These are phyloP conservation scores for Candida koratica DNA, from an alignment of 805 yeast species.

Conservation along the genomic window DNA sequence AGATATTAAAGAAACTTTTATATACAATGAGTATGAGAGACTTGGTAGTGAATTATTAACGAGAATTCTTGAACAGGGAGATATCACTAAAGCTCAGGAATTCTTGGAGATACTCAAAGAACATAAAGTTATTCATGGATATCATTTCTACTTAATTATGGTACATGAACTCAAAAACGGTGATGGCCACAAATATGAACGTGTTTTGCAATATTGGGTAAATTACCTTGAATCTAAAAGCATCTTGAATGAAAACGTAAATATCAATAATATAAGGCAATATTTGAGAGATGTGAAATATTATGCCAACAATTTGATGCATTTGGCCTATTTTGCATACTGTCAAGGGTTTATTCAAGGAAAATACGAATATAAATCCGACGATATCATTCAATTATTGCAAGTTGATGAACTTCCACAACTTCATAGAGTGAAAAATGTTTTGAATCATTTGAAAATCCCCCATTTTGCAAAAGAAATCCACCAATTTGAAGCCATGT, in stretches of 20 bases:
- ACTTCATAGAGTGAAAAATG: constrained; percentile 2
- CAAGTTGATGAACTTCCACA: constrained; percentile 5
- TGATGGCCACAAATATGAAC: constrained; percentile 17
- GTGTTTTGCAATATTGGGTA: constrained; percentile 33
- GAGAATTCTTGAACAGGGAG: constrained; percentile 11
- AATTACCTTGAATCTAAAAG: constrained; percentile 24
- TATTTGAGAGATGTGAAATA: constrained; percentile 2
- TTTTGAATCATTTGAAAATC: constrained; percentile 7
- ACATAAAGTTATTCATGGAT: constrained; percentile 31
- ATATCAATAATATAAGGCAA: neutral
- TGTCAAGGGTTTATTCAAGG: constrained; percentile 27
- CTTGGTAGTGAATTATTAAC: constrained; percentile 15
- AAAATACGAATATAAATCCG: constrained; percentile 19
- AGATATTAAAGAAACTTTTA: constrained; percentile 23
- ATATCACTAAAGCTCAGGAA: constrained; percentile 12
- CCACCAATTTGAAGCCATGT: constrained; percentile 8
- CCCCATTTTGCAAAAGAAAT: constrained; percentile 6
- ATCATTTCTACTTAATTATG: constrained; percentile 26
- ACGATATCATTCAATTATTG: constrained; percentile 24
- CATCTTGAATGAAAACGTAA: neutral
- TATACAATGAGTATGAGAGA: constrained; percentile 27
- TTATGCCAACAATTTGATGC: constrained; percentile 7
- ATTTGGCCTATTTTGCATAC: constrained; percentile 34
- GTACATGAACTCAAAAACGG: constrained; percentile 17
- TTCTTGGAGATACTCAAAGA: constrained; percentile 27